phyloP scores from a whole-genome alignment of 345 rosid genomes.

The Microthlaspi erraticum region DNA sequence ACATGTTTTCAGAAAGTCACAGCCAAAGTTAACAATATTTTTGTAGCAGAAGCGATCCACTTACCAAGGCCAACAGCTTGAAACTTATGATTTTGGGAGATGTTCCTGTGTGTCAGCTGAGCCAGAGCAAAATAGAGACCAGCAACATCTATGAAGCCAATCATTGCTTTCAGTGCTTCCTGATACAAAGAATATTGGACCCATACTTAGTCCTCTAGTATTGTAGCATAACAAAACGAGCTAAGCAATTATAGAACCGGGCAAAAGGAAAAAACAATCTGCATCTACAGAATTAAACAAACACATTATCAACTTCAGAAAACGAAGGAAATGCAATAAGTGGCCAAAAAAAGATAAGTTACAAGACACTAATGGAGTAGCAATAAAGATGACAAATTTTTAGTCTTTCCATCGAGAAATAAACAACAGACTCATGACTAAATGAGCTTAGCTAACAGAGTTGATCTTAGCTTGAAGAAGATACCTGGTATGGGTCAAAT shows the following conservation, averaged over 20 bases:
- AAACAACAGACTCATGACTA: background rate
- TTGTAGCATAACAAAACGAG: background rate
- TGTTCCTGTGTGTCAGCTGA: conserved; percentile 92
- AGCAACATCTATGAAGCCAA: conserved; percentile 95
- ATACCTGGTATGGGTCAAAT: conserved; percentile 95
- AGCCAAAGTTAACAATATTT: conserved; percentile 2
- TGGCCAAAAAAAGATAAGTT: conserved; percentile 1
- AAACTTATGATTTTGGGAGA: conserved; percentile 95
- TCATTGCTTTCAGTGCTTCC: conserved; percentile 93
- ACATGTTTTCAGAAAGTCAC: background rate
- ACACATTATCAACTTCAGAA: background rate
- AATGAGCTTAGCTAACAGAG: too few species aligned
- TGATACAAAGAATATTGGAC: conserved; percentile 40
- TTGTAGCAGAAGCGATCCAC: conserved; percentile 28
- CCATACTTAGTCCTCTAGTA: conserved; percentile 22
- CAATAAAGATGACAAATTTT: conserved; percentile 3
- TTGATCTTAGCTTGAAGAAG: conserved; percentile 7
- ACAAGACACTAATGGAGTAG: background rate
- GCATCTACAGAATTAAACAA: conserved; percentile 2
- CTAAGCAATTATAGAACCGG: background rate
- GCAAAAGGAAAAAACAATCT: background rate
- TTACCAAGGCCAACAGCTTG: conserved; percentile 98
- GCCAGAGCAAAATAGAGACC: conserved; percentile 93
- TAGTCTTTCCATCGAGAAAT: background rate
- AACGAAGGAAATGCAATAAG: background rate